A percentile compares a stretch with the other conserved stretches of the same genome.
These are phyloP conservation scores for Artemisia tridentata DNA, from an alignment of 129 eudicot species.

Conservation along the genomic window DNA sequence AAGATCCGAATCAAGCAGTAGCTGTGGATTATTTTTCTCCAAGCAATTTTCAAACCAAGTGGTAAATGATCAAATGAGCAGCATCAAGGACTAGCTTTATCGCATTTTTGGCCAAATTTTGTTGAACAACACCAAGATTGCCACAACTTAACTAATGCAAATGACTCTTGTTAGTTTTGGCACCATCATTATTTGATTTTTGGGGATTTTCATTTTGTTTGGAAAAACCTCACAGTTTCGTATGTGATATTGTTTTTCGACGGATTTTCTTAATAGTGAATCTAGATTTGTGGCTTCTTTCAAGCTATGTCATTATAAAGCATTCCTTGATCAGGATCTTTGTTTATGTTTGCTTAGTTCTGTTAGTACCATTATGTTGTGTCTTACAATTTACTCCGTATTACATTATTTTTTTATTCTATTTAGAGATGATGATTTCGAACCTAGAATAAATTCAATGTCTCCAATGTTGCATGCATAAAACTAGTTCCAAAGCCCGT, in stretches of 20 bases:
- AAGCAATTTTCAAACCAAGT: conserved; percentile 24
- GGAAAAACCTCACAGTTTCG: conserved; percentile 4
- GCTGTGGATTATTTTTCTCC: conserved; percentile 35
- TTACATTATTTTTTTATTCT: too few relatives aligned
- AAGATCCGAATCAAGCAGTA: conserved; percentile 24
- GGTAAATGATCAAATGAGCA: not conserved
- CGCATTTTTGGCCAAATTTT: not conserved
- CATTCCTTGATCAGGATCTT: too few relatives aligned
- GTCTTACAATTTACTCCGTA: too few relatives aligned
- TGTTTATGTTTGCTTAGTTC: too few relatives aligned
- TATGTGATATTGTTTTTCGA: conserved; percentile 9
- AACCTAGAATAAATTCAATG: too few relatives aligned
- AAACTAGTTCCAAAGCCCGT: too few relatives aligned
- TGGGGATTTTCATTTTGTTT: not conserved
- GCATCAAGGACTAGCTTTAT: conserved; percentile 16
- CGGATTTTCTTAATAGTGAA: conserved; percentile 7
- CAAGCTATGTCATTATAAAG: not conserved
- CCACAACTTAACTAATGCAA: conserved; percentile 6
- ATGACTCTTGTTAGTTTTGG: conserved; percentile 15
- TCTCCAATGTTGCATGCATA: too few relatives aligned
- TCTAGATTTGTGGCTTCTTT: not conserved
- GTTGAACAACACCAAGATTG: not conserved
- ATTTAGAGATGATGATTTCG: too few relatives aligned
- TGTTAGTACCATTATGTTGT: too few relatives aligned
- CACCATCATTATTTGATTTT: conserved; percentile 1